A percentile compares a stretch with the other conserved stretches of the same genome.
Conservation (phyloP, 495 filamentous ascomycete genomes). For the Penicillium canariense region DNA sequence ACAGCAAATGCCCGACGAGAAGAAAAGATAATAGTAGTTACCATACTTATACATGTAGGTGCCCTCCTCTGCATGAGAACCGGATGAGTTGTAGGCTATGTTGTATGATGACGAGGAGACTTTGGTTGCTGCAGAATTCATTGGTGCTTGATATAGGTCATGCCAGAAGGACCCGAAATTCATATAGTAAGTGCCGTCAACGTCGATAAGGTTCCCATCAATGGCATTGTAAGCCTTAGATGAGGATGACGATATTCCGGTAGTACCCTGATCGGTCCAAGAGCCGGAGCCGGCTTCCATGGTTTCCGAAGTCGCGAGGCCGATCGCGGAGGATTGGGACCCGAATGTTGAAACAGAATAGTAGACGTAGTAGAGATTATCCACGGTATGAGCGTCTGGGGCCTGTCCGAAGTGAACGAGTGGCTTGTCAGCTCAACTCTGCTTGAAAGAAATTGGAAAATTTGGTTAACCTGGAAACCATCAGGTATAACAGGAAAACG, state of each 20-base stretch:
- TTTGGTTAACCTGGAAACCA: no score
- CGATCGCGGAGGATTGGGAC: slow-evolving; percentile 63
- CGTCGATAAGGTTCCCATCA: slow-evolving; percentile 60
- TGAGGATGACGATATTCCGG: slow-evolving; percentile 50
- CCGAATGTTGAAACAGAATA: slow-evolving; percentile 70
- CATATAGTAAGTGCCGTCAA: slow-evolving; percentile 51
- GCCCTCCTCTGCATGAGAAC: slow-evolving; percentile 58
- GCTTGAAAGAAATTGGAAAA: background rate
- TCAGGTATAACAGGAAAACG: background rate
- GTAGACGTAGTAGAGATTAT: slow-evolving; percentile 64
- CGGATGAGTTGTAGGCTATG: slow-evolving; percentile 55
- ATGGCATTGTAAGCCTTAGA: slow-evolving; percentile 66
- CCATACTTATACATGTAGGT: slow-evolving; percentile 56
- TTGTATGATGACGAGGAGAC: slow-evolving; percentile 37
- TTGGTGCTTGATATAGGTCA: slow-evolving; percentile 61
- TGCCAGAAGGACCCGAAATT: slow-evolving; percentile 73
- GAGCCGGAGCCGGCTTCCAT: slow-evolving; percentile 55
- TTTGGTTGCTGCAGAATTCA: slow-evolving; percentile 48
- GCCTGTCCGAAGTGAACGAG: slow-evolving; percentile 44
- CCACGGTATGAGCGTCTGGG: slow-evolving; percentile 58
- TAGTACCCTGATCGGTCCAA: slow-evolving; percentile 55
- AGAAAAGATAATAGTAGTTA: slow-evolving; percentile 69
- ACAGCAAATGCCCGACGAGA: slow-evolving; percentile 65
- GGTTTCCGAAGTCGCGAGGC: slow-evolving; percentile 60
- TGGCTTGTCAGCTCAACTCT: background rate